A percentile compares a stretch with the other conserved stretches of the same genome.
These are phyloP conservation scores for Mortierella sp. DNA, from an alignment of 371 early-diverging fungal genomes.

Conservation along the genomic window DNA sequence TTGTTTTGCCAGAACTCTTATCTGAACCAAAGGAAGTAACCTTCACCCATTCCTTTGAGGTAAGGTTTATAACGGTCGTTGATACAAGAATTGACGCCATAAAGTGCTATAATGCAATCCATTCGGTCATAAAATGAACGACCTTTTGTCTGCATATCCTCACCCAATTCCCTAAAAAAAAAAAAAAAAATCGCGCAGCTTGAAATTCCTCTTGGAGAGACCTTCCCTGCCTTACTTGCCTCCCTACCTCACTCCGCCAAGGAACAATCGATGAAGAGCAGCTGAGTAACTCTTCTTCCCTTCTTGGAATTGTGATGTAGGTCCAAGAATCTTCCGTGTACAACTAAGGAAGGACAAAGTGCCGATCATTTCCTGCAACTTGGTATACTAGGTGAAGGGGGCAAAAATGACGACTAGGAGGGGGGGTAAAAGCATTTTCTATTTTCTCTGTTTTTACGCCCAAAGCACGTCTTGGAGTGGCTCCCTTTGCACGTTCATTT, in stretches of 20 bases:
- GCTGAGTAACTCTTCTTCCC: background rate
- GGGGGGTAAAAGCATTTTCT: too few relatives aligned
- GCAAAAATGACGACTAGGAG: background rate
- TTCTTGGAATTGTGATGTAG: background rate
- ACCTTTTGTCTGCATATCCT: background rate
- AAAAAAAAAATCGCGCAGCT: background rate
- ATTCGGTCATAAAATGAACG: background rate
- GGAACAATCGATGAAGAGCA: background rate
- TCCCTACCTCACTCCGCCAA: background rate
- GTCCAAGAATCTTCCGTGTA: background rate
- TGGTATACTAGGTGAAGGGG: background rate
- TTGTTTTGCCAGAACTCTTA: background rate
- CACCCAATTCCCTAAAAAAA: background rate
- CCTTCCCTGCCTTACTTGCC: background rate
- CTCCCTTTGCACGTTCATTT: background rate
- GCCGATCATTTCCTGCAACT: background rate
- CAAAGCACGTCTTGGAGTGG: background rate
- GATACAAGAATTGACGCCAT: constrained; percentile 2
- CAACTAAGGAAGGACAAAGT: background rate
- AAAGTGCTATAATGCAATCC: background rate
- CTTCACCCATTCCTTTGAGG: background rate
- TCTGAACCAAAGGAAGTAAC: background rate
- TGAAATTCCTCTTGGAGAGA: background rate
- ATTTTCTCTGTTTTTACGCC: background rate
- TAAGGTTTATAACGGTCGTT: background rate